phyloP scores from a whole-genome alignment of 2,329 filamentous ascomycete species.

The Neonectria punicea region DNA sequence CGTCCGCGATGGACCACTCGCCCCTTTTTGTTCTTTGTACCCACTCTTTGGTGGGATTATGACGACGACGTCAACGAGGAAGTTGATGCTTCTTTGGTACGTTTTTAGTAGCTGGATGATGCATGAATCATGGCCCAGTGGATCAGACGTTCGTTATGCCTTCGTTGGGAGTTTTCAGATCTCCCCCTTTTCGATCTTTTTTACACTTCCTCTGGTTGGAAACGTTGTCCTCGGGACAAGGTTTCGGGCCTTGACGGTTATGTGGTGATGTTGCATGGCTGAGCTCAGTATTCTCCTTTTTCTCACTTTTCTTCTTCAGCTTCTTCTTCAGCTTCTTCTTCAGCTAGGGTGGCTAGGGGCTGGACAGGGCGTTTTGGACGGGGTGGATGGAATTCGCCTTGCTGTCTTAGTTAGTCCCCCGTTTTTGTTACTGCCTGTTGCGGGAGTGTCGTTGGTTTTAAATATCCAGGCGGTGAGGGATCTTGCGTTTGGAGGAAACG shows the following conservation, averaged over 20 bases:
- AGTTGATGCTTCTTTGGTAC: slow-evolving; percentile 43
- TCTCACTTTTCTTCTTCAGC: too few species aligned
- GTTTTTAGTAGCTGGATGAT: slow-evolving; percentile 44
- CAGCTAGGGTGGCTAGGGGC: slow-evolving; percentile 30
- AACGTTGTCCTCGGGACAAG: slow-evolving; percentile 22
- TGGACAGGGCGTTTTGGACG: slow-evolving; percentile 31
- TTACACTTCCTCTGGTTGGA: slow-evolving; percentile 29
- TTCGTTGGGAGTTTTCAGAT: slow-evolving; percentile 23
- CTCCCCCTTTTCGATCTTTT: slow-evolving; percentile 22
- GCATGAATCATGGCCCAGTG: slow-evolving; percentile 37
- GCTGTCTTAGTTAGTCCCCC: slow-evolving; percentile 19
- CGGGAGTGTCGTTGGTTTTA: slow-evolving; percentile 22
- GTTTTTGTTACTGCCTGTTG: slow-evolving; percentile 15
- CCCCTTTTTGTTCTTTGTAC: slow-evolving; percentile 20
- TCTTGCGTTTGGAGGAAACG: slow-evolving; percentile 15
- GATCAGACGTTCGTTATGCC: slow-evolving; percentile 39
- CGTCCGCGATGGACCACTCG: slow-evolving; percentile 34
- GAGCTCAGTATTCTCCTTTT: slow-evolving; percentile 37
- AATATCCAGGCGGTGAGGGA: slow-evolving; percentile 21
- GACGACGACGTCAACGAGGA: slow-evolving; percentile 40
- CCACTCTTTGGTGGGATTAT: slow-evolving; percentile 35
- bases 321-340: slow-evolving; percentile 28
- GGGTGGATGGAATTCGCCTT: slow-evolving; percentile 16
- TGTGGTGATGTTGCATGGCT: slow-evolving; percentile 40
- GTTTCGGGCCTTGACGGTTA: slow-evolving; percentile 24